Evolutionary conservation across 192 early-diverging fungal species (phyloP), one percentile per base, ranked within the genome.

Genomic region (Cladochytrium replicatum): DNA sequence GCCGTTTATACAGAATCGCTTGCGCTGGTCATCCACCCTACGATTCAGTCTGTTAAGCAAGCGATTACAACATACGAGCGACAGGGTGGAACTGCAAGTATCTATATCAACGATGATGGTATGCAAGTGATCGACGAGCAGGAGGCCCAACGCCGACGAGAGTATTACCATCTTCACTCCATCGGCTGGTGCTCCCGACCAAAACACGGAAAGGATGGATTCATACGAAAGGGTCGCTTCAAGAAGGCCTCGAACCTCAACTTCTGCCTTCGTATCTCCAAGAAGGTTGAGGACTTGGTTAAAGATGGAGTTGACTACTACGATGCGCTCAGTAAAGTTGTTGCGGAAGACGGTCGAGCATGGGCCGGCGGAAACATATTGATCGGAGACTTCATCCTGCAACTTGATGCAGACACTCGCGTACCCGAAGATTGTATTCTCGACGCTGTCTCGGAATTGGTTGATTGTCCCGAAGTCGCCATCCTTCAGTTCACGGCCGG

Each of bases 221-320:
- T 58, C 43, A 41, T 58, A 6, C 8, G 53, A 51, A 60, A 28
- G 31, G 53, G 53, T 21, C 5, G 53, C 13, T 55, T 55, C 43
- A 55, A 55, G 43, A 55, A 55, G 43, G 53, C 53, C 7, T 54
- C 50, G n/a, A 55, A 55, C 43, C 19, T 55, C 15, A 55, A 55
- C 23, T 57, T 42, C 21, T 57, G 50, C 26, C 53, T 55, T 23
- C 6, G 5, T 6, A 7, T 55, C n/a, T 32, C 54, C 25, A 57
- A n/a, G 6, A 55, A 60, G 8, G 34, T 55, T 23, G 53, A 55
- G 8, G 56, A 55, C 9, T 5, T 29, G 7, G 19, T n/a, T n/a
- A n/a, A n/a, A n/a, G n/a, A 29, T 5, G 21, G 41, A 17, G 19
- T 21, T 22, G 52, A 46, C 7, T 55, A 55, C 19, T n/a, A 50